Conservation (phyloP, 495 filamentous ascomycete genomes). For the Cercophora sp. region DNA sequence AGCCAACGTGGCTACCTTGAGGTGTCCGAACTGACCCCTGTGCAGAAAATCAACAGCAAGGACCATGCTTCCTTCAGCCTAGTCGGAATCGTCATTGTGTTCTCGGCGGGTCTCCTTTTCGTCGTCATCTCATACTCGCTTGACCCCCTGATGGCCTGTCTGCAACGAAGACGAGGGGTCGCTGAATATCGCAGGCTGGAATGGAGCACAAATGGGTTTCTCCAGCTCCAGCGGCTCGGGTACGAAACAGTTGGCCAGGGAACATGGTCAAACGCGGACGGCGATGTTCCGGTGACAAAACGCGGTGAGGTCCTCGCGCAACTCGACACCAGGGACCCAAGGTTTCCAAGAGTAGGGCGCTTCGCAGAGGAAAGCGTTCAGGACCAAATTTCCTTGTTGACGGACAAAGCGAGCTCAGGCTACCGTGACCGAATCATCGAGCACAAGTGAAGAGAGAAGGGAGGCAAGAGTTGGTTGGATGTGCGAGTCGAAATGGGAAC, state of each 20-base stretch:
- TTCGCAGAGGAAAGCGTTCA: no score
- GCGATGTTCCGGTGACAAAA: slow-evolving; percentile 1
- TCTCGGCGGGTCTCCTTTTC: slow-evolving; percentile 11
- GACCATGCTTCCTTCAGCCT: slow-evolving; percentile 15
- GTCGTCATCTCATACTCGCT: slow-evolving; percentile 13
- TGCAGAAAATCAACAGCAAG: slow-evolving; percentile 16
- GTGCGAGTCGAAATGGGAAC: no score
- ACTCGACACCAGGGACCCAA: not conserved
- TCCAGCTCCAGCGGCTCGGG: slow-evolving; percentile 21
- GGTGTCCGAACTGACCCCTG: not conserved
- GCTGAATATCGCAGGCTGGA: slow-evolving; percentile 10
- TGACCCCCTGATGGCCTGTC: slow-evolving; percentile 8
- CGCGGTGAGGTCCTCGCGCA: not conserved
- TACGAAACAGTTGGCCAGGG: slow-evolving; percentile 12
- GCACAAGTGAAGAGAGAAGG: no score
- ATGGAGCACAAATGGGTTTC: slow-evolving; percentile 14
- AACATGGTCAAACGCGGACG: not conserved
- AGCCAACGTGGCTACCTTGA: not conserved
- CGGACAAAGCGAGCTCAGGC: no score
- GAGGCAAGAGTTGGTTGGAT: no score
- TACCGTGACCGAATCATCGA: no score
- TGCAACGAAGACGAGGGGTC: not conserved
- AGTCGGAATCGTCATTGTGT: slow-evolving; percentile 15
- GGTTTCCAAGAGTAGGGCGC: not conserved
- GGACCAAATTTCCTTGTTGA: no score